phyloP scores from a whole-genome alignment of 2,329 filamentous ascomycete species.

The Pseudopithomyces chartarum region DNA sequence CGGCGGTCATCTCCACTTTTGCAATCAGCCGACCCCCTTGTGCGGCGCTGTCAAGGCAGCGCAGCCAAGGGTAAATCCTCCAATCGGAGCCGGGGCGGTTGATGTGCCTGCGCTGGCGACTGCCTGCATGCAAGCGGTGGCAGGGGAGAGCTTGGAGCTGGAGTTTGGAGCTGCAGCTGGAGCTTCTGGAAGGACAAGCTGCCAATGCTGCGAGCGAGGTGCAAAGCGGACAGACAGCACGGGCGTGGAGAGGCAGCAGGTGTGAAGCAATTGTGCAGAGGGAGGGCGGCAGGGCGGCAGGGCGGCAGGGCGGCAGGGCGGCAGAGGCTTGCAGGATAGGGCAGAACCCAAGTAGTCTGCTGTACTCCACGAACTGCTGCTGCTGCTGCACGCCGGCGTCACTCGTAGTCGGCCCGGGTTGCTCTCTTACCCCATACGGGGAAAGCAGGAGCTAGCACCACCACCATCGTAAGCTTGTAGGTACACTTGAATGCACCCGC shows the following conservation, averaged over 20 bases:
- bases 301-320: too few relatives aligned
- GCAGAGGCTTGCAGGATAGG: too few relatives aligned
- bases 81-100: constrained; percentile 7
- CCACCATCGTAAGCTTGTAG: too few relatives aligned
- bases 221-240: background rate
- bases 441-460: constrained; percentile 8
- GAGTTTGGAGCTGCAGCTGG: too few relatives aligned
- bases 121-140: constrained; percentile 2
- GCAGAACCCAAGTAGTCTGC: too few relatives aligned
- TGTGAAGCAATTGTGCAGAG: too few relatives aligned
- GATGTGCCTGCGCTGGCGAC: background rate
- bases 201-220: background rate
- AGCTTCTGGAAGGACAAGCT: background rate
- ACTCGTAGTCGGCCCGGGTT: too few relatives aligned
- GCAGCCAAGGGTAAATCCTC: constrained; percentile 5
- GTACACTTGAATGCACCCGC: background rate
- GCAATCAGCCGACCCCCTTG: constrained; percentile 9
- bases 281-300: too few relatives aligned
- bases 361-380: too few relatives aligned
- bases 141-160: constrained; percentile 6
- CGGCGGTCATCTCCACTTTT: constrained; percentile 9
- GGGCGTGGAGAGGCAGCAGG: background rate
- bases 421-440: constrained; percentile 8
- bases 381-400: too few relatives aligned
- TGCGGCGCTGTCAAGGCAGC: constrained; percentile 7